Percentiles rank a stretch among this genome's conserved stretches.
Evolutionary conservation across 352 stramenopile species (phyloP).

Genomic region (Pilasporangium apinafurcum): DNA sequence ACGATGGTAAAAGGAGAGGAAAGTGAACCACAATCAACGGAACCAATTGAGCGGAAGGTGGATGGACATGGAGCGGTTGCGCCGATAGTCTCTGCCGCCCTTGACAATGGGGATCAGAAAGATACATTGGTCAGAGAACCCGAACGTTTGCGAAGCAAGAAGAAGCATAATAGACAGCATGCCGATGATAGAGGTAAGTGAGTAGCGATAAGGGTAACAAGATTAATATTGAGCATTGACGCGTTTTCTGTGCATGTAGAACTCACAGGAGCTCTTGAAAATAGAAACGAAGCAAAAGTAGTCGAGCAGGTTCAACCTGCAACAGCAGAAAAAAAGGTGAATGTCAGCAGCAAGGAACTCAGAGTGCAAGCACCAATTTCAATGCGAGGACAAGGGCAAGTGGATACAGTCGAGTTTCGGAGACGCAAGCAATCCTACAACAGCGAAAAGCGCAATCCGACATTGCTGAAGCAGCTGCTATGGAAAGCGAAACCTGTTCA

Average conservation of each 20-base stretch:
- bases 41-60: too few relatives aligned
- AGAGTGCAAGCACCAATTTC: neutral
- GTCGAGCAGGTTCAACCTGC: conserved; percentile 4
- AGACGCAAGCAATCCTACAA: conserved; percentile 4
- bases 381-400: neutral
- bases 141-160: conserved; percentile 7
- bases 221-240: too few relatives aligned
- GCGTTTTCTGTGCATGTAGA: too few relatives aligned
- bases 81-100: too few relatives aligned
- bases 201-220: neutral
- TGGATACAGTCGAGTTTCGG: conserved; percentile 1
- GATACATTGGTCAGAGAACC: too few relatives aligned
- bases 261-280: neutral
- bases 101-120: too few relatives aligned
- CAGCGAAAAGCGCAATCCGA: conserved; percentile 5
- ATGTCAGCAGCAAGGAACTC: neutral
- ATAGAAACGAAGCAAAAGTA: neutral
- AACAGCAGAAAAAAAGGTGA: neutral
- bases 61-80: too few relatives aligned
- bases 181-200: neutral
- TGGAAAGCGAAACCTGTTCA: conserved; percentile 44
- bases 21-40: too few relatives aligned
- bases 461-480: conserved; percentile 48
- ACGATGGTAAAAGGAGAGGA: too few relatives aligned
- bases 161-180: conserved; percentile 1